Evolutionary conservation across 495 filamentous ascomycete species (phyloP), one percentile per base, ranked within the genome.

Genomic region (Talaromyces liani): DNA sequence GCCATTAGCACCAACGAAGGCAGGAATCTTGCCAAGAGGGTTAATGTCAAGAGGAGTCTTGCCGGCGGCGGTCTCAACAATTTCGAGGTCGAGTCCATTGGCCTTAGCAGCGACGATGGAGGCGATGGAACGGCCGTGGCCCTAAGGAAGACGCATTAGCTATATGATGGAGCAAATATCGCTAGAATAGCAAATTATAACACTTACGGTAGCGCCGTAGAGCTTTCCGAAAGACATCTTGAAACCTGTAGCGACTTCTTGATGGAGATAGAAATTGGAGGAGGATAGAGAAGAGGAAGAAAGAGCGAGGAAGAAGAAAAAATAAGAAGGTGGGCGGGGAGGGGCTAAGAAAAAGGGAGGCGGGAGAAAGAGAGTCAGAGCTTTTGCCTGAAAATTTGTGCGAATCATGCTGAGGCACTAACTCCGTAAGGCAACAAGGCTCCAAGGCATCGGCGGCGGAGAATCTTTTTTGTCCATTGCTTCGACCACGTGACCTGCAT

Each of bases 151-250:
- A 68, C 60, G 56, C 63, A 45, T 51, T 58, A 67, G 27, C 20
- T 4, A 39, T 31, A 8, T 14, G 31, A 18, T 20, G 1, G 7
- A 20, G 45, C 6, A 20, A 2, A 9, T 20, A 49, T 18, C 5
- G 45, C 45, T 20, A 6, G 45, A 6, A 20, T 6, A 45, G 45
- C n/a, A 49, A 14, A 49, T 18, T 49, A 18, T 18, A 68, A 24
- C 61, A 79, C 91, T 76, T 87, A 97, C 94, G 77, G 83, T 72
- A 75, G 85, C 86, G 75, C 87, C 88, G 83, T 94, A 98, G 71
- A 98, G 84, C 85, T 96, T 98, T 82, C 94, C 94, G 85, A 98
- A 98, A 66, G 88, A 78, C 90, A 93, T 95, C 75, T 81, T 90
- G 79, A 76, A 72, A 58, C 66, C 49, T 61, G 57, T 63, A 63